Percentiles rank a stretch among this genome's conserved stretches.
Evolutionary conservation across 2,329 filamentous ascomycete species (phyloP).

Genomic region (Tolypocladium ophioglossoides): DNA sequence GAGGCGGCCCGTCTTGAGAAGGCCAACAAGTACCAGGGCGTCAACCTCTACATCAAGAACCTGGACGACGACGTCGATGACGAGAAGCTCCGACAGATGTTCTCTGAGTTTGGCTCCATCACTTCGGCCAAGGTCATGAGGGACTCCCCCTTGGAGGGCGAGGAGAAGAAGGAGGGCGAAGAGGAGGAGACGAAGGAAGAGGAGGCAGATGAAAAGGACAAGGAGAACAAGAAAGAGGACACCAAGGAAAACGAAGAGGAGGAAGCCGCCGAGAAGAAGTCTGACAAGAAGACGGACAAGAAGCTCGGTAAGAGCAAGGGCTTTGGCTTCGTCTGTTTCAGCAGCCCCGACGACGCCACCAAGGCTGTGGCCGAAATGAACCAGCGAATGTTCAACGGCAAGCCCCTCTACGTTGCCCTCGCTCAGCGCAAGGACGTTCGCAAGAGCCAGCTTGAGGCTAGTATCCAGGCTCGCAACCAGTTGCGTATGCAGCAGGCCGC

Average conservation of each 20-base stretch:
- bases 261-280: slow-evolving; percentile 42
- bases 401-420: slow-evolving; percentile 95
- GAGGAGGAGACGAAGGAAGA: slow-evolving; percentile 41
- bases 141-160: slow-evolving; percentile 52
- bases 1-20: slow-evolving; percentile 97
- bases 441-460: slow-evolving; percentile 98
- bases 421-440: slow-evolving; percentile 99
- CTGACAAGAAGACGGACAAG: slow-evolving; percentile 47
- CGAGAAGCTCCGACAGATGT: slow-evolving; percentile 92
- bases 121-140: slow-evolving; percentile 99
- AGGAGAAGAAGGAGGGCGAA: slow-evolving; percentile 44
- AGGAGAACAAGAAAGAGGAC: slow-evolving; percentile 36
- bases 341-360: slow-evolving; percentile 96
- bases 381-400: slow-evolving; percentile 95
- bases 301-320: slow-evolving; percentile 97
- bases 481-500: slow-evolving; percentile 96
- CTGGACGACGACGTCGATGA: slow-evolving; percentile 94
- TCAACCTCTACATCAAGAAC: slow-evolving; percentile 99
- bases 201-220: slow-evolving; percentile 29
- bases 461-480: slow-evolving; percentile 98
- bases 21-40: slow-evolving; percentile 97
- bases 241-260: slow-evolving; percentile 34
- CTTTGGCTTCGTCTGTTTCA: slow-evolving; percentile 99
- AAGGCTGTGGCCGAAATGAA: slow-evolving; percentile 99
- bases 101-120: slow-evolving; percentile 84